Evolutionary conservation across 176 grass and related monocot species (phyloP).

Genomic region (Hyparrhenia diplandra): DNA sequence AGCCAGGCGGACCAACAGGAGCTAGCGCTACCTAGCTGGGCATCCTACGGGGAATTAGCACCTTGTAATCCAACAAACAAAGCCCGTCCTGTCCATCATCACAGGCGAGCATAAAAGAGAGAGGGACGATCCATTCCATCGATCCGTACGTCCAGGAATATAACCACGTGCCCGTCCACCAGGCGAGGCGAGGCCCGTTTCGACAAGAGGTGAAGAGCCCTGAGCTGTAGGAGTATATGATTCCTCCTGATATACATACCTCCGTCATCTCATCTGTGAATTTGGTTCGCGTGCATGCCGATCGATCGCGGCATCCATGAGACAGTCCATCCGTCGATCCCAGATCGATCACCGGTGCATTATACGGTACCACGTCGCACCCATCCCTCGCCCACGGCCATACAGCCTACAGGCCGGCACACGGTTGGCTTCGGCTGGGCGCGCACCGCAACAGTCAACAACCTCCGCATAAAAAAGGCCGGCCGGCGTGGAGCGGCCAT

Average conservation of each 20-base stretch:
- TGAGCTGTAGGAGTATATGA: background rate
- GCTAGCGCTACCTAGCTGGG: background rate
- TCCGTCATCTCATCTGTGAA: background rate
- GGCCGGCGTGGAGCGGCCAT: background rate
- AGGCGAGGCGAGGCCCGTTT: rapidly evolving
- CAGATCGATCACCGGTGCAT: background rate
- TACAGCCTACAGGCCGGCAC: background rate
- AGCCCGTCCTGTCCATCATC: background rate
- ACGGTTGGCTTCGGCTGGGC: background rate
- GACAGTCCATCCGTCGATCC: background rate
- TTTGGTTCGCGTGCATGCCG: background rate
- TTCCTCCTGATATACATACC: background rate
- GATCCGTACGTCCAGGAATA: constrained; percentile 15
- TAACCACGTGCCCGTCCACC: constrained; percentile 18
- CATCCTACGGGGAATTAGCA: background rate
- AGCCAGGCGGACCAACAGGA: background rate
- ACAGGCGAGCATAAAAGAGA: background rate
- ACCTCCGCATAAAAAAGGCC: background rate
- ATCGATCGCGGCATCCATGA: background rate
- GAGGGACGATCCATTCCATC: background rate
- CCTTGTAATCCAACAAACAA: constrained; percentile 1
- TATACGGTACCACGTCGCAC: background rate
- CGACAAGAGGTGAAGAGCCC: background rate
- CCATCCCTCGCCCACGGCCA: constrained; percentile 26
- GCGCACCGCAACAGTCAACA: constrained; percentile 20